phyloP scores from a whole-genome alignment of 176 grass and related monocot species.

The Lolium perenne region DNA sequence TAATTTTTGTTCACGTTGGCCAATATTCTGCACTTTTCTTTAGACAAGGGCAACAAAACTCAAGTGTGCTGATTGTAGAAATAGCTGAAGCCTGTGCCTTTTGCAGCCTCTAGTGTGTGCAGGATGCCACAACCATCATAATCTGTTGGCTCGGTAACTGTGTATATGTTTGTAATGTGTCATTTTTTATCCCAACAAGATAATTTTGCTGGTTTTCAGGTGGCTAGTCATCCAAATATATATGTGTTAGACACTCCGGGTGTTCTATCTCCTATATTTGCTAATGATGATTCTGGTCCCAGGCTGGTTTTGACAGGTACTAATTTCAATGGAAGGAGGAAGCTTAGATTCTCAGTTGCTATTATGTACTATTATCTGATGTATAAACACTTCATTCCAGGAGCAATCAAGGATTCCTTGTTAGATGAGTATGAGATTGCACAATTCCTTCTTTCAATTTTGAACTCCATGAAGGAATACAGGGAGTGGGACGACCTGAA shows the following conservation, averaged over 20 bases:
- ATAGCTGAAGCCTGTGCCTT: not conserved
- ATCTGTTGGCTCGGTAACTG: not conserved
- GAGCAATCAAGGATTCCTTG: constrained; percentile 69
- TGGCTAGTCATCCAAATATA: constrained; percentile 82
- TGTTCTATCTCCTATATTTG: constrained; percentile 55
- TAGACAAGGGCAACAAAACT: not conserved
- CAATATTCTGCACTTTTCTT: not conserved
- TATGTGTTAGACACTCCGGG: constrained; percentile 78
- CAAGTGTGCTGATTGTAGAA: not conserved
- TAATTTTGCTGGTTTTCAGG: constrained; percentile 46
- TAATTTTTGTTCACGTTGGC: constrained; percentile 1
- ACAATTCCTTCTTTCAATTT: constrained; percentile 59
- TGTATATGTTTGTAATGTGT: constrained; percentile 23
- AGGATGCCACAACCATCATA: not conserved
- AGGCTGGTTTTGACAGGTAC: constrained; percentile 70
- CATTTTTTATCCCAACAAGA: constrained; percentile 30
- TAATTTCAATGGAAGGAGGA: constrained; percentile 1
- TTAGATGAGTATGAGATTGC: constrained; percentile 56
- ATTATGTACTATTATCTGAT: constrained; percentile 30
- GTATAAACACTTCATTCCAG: constrained; percentile 39
- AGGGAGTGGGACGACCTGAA: constrained; percentile 56
- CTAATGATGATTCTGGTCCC: constrained; percentile 43
- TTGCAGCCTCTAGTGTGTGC: not conserved
- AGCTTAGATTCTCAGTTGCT: constrained; percentile 24
- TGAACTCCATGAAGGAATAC: constrained; percentile 56